Base-by-base conservation (phyloP, 2,329 filamentous ascomycete species). In the Arthroderma sp. region DNA sequence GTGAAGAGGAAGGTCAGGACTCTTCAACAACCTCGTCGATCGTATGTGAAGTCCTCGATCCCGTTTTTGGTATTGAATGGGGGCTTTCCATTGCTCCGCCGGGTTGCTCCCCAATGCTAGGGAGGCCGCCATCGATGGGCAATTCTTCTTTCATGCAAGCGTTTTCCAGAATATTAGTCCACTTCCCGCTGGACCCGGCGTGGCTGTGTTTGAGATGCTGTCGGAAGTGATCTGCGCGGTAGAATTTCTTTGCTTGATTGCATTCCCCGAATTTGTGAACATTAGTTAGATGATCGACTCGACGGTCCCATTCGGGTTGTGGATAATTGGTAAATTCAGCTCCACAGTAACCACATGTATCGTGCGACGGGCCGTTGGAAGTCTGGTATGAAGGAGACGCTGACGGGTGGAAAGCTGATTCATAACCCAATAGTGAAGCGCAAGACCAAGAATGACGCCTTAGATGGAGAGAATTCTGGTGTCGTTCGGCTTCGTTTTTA, bases 121-220 rank as follows among this genome's bases (percentile, higher is more conserved):
- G 51, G 5, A 55, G 49, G 38, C 48, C 48, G 6, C 47, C 40
- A 41, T 66, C 63, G 1, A 57, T 57, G 1, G 60, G 59, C 7
- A 58, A 51, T 45, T 94, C 87, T 60, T 94, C 88, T 62, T 88
- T 80, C 85, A 96, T 94, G 67, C 91, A 98, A 4, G 88, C 86
- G 59, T 86, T 93, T 62, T 98, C 91, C 31, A 98, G 72, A 74
- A 94, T 88, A 64, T 96, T 96, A 8, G 91, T 98, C 91, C 91
- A 98, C 65, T 96, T 96, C 30, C 91, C 91, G 63, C 87, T 95
- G 0, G 86, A 89, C 32, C 91, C 91, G 33, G 85, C 85, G 65
- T 96, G 91, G 61, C 87, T 95, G 63, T 98, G 91, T 71, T 96
- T 98, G 47, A 98, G 71, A 65, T 98, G 91, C 64, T 98, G 91